Base-by-base conservation (phyloP, 768 basidiomycete species). In the Piloderma croceum region DNA sequence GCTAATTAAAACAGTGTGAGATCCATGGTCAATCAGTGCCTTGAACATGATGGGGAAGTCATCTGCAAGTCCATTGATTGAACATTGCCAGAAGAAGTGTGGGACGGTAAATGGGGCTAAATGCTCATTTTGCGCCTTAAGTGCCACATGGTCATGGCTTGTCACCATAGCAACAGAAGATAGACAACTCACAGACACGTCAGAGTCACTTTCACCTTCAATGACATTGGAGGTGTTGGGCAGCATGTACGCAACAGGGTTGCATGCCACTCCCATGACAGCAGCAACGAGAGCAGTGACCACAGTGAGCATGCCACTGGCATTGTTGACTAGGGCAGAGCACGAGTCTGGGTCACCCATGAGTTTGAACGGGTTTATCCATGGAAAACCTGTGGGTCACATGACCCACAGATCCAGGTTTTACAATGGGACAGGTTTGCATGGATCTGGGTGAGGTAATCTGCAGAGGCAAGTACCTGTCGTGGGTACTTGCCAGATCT, bases 21-120 rank as follows among this genome's bases (percentile, higher is more conserved):
- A 57, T 1, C 56, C 55, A 33, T 58, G 17, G 36, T 61, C 57
- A 58, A 61, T 59, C 1, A 59, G 34, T 0, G 46, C 44, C 0
- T 36, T 33, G 0, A 53, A 31, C 3, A 2, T 11, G 0, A 50
- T 0, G 1, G 31, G 34, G 2, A 18, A 18, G 6, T 10, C 1
- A 7, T 23, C 2, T 4, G 2, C 1, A 11, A 48, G 36, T 2
- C 46, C 49, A 11, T 34, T 27, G 3, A 58, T 1, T 3, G 35
- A 27, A 34, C 48, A 58, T 2, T 7, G 2, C 51, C 48, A 56
- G 5, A 35, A 35, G 18, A 35, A 9, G 18, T 35, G 34, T 10
- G 34, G 34, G 10, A 31, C 15, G 10, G 29, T 31, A 10, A 31
- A 31, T 10, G 29, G 29, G 10, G 29, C n/a, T n/a, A n/a, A n/a